These are phyloP conservation scores for Rhododendron ovatum DNA, from an alignment of 148 eudicot genomes.

Conservation along the genomic window DNA sequence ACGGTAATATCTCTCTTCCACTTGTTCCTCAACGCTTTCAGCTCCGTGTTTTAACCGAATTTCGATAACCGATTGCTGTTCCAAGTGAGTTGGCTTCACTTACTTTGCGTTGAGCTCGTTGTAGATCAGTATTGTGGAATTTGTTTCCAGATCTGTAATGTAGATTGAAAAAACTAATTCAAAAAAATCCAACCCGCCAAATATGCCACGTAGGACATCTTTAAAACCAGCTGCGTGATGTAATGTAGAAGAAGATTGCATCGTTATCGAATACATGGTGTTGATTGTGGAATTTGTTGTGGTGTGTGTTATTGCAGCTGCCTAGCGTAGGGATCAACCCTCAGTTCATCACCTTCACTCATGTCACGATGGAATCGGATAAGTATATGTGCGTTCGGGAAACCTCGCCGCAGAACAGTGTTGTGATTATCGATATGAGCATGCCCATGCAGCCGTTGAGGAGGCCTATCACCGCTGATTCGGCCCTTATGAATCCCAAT, in stretches of 20 bases:
- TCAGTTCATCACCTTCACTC: constrained; percentile 94
- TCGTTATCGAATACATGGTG: not conserved
- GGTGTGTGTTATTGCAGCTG: constrained; percentile 41
- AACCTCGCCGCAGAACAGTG: constrained; percentile 94
- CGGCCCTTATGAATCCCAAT: constrained; percentile 95
- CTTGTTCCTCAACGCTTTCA: not conserved
- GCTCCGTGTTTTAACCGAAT: not conserved
- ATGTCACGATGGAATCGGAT: constrained; percentile 99
- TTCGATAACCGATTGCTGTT: not conserved
- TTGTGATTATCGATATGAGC: constrained; percentile 91
- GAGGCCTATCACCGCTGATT: constrained; percentile 93
- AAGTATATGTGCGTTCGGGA: constrained; percentile 94
- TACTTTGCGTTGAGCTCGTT: not conserved
- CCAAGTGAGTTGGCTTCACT: not conserved
- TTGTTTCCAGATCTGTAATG: constrained; percentile 34
- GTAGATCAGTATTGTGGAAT: constrained; percentile 14
- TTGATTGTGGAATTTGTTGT: not conserved
- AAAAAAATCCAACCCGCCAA: not conserved
- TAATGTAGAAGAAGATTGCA: not conserved
- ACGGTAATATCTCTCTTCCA: constrained; percentile 51
- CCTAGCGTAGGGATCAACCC: constrained; percentile 89
- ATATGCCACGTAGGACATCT: not conserved
- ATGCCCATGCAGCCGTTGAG: constrained; percentile 97
- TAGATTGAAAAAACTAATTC: not conserved
- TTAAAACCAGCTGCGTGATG: not conserved